A percentile compares a stretch with the other conserved stretches of the same genome.
phyloP scores from a whole-genome alignment of 2,329 filamentous ascomycete species.

The Peltaster fructicola region DNA sequence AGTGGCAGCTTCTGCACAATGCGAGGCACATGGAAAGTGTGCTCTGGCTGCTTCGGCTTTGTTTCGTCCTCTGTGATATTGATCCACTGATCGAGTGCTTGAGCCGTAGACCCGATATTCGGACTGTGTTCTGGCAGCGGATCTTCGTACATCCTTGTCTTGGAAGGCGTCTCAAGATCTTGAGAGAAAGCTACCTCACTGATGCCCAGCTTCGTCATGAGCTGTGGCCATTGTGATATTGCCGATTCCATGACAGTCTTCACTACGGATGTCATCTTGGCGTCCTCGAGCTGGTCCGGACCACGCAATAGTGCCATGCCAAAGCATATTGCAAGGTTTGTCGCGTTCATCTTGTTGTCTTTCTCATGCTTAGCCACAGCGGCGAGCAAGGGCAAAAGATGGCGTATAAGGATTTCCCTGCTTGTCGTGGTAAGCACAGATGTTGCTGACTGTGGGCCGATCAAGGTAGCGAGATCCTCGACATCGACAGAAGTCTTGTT shows the following conservation, averaged over 20 bases:
- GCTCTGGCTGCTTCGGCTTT: constrained; percentile 14
- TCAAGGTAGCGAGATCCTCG: constrained; percentile 26
- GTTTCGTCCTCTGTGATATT: constrained; percentile 10
- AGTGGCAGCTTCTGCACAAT: too few species aligned
- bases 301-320: constrained; percentile 34
- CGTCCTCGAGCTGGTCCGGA: constrained; percentile 36
- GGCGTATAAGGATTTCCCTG: constrained; percentile 30
- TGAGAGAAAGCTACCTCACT: constrained; percentile 20
- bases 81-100: too few species aligned
- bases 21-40: too few species aligned
- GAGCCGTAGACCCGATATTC: too few species aligned
- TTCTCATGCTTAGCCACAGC: constrained; percentile 27
- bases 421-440: constrained; percentile 28
- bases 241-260: constrained; percentile 31
- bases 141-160: constrained; percentile 30
- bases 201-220: constrained; percentile 26
- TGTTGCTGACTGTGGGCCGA: constrained; percentile 28
- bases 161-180: constrained; percentile 23
- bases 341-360: constrained; percentile 37
- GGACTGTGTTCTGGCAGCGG: constrained; percentile 22
- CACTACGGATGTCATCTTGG: constrained; percentile 35
- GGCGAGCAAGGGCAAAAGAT: constrained; percentile 35
- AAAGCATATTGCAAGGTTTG: constrained; percentile 37
- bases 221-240: constrained; percentile 27
- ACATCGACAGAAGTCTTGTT: constrained; percentile 21